These are phyloP conservation scores for Cicer yamashitae DNA, from an alignment of 306 rosid species.

Conservation along the genomic window DNA sequence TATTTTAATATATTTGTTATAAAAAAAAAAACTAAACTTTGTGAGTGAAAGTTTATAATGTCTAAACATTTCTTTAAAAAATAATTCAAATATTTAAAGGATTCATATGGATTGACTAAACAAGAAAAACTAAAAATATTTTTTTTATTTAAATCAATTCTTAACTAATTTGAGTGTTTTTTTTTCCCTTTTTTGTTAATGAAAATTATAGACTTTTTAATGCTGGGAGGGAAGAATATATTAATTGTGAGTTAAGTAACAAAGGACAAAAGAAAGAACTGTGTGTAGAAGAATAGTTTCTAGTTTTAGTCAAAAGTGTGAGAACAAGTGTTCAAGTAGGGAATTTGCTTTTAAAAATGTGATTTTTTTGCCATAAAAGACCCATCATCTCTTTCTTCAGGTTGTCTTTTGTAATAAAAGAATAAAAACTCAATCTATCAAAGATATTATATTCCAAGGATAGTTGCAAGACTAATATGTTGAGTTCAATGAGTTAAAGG, in stretches of 20 bases:
- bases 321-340: slow-evolving; percentile 57
- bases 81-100: too few relatives aligned
- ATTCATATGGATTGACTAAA: too few relatives aligned
- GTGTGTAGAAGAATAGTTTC: slow-evolving; percentile 68
- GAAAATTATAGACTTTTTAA: slow-evolving; percentile 17
- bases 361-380: slow-evolving; percentile 49
- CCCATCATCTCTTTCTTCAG: slow-evolving; percentile 63
- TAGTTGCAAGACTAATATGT: too few relatives aligned
- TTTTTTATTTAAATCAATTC: too few relatives aligned
- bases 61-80: too few relatives aligned
- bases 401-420: slow-evolving; percentile 42
- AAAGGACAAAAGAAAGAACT: slow-evolving; percentile 54
- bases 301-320: slow-evolving; percentile 71
- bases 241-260: slow-evolving; percentile 86
- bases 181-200: not conserved
- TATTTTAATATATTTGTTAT: too few relatives aligned
- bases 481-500: too few relatives aligned
- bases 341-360: slow-evolving; percentile 81
- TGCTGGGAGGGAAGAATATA: slow-evolving; percentile 67
- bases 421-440: slow-evolving; percentile 1
- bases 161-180: slow-evolving; percentile 13
- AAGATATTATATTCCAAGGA: not conserved
- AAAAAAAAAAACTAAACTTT: too few relatives aligned
- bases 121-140: too few relatives aligned
- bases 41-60: too few relatives aligned